These are phyloP conservation scores for Alternaria sp. DNA, from an alignment of 2,329 filamentous ascomycete species.

Conservation along the genomic window DNA sequence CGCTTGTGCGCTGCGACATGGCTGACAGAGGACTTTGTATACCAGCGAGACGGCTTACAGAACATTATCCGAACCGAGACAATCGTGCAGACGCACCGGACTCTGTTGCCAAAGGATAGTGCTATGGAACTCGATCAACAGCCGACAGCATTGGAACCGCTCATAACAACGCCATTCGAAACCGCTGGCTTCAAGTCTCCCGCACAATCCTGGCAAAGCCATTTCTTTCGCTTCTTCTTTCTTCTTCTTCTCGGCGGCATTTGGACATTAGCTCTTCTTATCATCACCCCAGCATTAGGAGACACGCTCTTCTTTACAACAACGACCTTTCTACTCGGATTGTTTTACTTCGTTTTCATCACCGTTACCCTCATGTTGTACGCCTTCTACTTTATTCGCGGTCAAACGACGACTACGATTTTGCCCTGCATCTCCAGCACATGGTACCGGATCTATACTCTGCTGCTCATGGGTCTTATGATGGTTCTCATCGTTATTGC, in stretches of 20 bases:
- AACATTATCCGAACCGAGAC: neutral
- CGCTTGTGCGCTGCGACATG: slow-evolving; percentile 18
- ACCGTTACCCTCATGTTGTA: neutral
- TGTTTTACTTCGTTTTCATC: neutral
- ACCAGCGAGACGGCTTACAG: neutral
- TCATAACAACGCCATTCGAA: neutral
- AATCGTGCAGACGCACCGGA: neutral
- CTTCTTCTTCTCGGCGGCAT: neutral
- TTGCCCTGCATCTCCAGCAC: slow-evolving; percentile 14
- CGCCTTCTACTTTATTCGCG: slow-evolving; percentile 7
- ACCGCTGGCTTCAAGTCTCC: neutral
- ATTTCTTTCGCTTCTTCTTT: neutral
- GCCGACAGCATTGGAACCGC: neutral
- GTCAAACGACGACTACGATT: slow-evolving; percentile 15
- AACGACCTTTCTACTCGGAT: neutral
- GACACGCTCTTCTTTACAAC: neutral
- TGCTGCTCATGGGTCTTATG: slow-evolving; percentile 7
- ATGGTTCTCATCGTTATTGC: slow-evolving; percentile 7
- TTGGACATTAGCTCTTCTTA: neutral
- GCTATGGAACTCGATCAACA: neutral
- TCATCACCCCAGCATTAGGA: neutral
- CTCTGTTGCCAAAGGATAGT: neutral
- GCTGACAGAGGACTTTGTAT: slow-evolving; percentile 22
- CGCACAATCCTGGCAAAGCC: neutral
- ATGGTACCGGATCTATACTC: slow-evolving; percentile 22